A percentile compares a stretch with the other conserved stretches of the same genome.
Conservation (phyloP, 768 basidiomycete genomes). For the Tricholoma bakamatsutake region DNA sequence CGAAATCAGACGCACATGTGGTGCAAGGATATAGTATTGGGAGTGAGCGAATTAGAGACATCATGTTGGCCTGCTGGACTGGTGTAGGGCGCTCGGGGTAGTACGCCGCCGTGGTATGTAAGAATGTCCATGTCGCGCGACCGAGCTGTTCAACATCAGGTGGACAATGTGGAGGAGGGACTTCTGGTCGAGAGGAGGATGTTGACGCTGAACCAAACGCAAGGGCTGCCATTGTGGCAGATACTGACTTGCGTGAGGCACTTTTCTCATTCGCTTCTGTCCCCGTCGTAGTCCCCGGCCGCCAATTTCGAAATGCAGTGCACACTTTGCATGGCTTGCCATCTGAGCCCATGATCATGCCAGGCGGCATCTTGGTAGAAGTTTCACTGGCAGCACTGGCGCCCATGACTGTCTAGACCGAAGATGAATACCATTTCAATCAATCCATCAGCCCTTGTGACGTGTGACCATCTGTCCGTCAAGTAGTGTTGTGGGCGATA, state of each 20-base stretch:
- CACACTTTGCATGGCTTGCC: conserved; percentile 96
- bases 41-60: conserved; percentile 67
- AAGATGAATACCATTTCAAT: too few relatives aligned
- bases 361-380: conserved; percentile 48
- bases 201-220: conserved; percentile 16
- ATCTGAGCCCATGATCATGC: conserved; percentile 85
- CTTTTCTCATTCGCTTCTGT: conserved; percentile 20
- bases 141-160: conserved; percentile 89
- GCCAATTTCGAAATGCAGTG: conserved; percentile 73
- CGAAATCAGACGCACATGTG: conserved; percentile 81
- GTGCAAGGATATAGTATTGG: conserved; percentile 86
- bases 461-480: too few relatives aligned
- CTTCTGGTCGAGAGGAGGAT: conserved; percentile 23
- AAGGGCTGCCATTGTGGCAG: conserved; percentile 23
- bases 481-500: too few relatives aligned
- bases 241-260: conserved; percentile 15
- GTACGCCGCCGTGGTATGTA: conserved; percentile 93
- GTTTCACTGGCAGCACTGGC: background rate
- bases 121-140: conserved; percentile 92
- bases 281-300: conserved; percentile 34
- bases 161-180: conserved; percentile 68
- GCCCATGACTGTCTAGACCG: background rate
- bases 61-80: conserved; percentile 78
- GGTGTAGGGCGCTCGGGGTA: conserved; percentile 81
- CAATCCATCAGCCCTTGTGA: too few relatives aligned